A percentile compares a stretch with the other conserved stretches of the same genome.
phyloP scores from a whole-genome alignment of 192 early-diverging fungal genomes.

The Dissophora ornata region DNA sequence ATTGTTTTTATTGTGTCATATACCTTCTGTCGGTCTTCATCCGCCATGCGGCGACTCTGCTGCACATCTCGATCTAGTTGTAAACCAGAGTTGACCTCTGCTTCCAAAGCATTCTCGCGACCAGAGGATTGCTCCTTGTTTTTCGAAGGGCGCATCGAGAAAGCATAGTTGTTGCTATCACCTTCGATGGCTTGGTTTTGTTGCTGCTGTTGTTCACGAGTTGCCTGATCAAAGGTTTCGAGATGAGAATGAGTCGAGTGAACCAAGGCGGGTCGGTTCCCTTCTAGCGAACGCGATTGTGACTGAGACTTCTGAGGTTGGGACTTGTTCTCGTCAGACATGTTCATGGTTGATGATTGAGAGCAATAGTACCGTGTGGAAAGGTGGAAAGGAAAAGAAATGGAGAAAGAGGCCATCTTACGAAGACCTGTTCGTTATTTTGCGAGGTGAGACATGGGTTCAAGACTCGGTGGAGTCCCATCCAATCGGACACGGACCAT shows the following conservation, averaged over 20 bases:
- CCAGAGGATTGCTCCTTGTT: neutral
- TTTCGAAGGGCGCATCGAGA: neutral
- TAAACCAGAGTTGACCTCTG: slow-evolving; percentile 33
- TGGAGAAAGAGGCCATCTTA: neutral
- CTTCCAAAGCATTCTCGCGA: neutral
- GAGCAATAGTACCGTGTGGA: neutral
- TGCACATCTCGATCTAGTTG: slow-evolving; percentile 44
- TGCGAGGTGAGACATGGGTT: too few species aligned
- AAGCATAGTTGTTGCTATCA: neutral
- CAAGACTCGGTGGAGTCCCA: neutral
- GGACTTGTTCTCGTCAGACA: slow-evolving; percentile 9
- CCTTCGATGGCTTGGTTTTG: neutral
- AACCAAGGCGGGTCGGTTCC: neutral
- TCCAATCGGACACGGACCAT: slow-evolving; percentile 5
- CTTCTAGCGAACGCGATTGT: neutral
- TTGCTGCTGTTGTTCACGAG: slow-evolving; percentile 22
- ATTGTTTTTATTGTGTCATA: too few species aligned
- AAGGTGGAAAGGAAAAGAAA: neutral
- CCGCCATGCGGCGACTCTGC: slow-evolving; percentile 26
- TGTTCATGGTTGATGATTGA: slow-evolving; percentile 15
- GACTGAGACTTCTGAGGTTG: neutral
- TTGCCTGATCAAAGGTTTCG: slow-evolving; percentile 52
- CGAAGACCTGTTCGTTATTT: too few species aligned
- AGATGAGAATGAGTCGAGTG: slow-evolving; percentile 40
- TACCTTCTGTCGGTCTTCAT: slow-evolving; percentile 42